Conservation (phyloP, 176 grass and related monocot species). For the Oryza glaberrima region DNA sequence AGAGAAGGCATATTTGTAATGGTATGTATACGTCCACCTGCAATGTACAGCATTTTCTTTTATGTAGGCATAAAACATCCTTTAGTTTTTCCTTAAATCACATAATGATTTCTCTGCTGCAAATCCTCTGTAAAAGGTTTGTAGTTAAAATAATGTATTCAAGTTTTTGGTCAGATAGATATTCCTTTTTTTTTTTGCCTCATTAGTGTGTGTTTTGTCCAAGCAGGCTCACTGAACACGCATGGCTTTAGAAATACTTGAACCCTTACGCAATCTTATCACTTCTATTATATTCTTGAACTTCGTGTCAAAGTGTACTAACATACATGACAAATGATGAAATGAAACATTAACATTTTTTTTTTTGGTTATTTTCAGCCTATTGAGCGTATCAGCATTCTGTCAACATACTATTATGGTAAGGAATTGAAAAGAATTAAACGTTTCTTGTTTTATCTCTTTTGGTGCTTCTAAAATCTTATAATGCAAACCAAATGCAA, state of each 20-base stretch:
- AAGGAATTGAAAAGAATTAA: background rate
- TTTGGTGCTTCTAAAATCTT: background rate
- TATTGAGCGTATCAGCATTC: no score
- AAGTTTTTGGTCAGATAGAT: background rate
- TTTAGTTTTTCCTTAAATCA: slow-evolving; percentile 15
- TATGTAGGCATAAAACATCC: background rate
- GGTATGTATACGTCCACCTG: slow-evolving; percentile 58
- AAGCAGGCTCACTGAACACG: background rate
- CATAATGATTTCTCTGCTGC: slow-evolving; percentile 1
- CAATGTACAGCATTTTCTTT: background rate
- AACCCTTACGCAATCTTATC: background rate
- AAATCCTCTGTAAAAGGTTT: background rate
- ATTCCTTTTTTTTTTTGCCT: slow-evolving; percentile 12
- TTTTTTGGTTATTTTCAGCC: background rate
- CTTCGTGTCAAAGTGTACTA: background rate
- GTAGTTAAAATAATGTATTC: background rate
- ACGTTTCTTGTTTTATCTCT: slow-evolving; percentile 4
- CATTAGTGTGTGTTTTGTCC: background rate
- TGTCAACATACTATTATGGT: no score
- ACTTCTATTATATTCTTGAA: slow-evolving; percentile 8
- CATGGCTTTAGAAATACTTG: slow-evolving; percentile 1
- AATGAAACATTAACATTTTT: slow-evolving; percentile 18
- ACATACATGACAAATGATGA: background rate
- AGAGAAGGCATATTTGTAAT: slow-evolving; percentile 95
- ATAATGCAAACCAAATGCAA: background rate